Percentiles rank a stretch among this genome's conserved stretches.
phyloP scores from a whole-genome alignment of 441 rosid genomes.

The Gossypium davidsonii region DNA sequence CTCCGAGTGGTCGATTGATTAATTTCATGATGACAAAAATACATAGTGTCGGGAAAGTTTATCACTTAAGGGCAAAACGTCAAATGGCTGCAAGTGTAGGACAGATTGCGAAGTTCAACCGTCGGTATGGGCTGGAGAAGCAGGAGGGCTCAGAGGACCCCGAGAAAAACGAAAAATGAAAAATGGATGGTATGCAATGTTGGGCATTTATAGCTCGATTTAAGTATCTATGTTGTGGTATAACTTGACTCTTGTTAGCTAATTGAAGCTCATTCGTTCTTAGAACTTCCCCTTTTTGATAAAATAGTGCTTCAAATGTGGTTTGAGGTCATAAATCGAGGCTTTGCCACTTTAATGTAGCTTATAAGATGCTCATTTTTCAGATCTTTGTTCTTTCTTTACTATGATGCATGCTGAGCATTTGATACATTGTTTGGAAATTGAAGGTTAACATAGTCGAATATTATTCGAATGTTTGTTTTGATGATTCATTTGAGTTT shows the following conservation, averaged over 20 bases:
- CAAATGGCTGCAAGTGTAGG: conserved; percentile 82
- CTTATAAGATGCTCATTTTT: neutral
- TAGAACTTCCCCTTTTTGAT: neutral
- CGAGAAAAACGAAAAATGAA: conserved; percentile 39
- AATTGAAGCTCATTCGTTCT: neutral
- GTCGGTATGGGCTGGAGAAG: conserved; percentile 62
- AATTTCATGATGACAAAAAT: conserved; percentile 84
- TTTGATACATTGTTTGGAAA: neutral
- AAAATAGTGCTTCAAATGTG: neutral
- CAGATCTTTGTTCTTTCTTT: neutral
- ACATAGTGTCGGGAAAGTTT: conserved; percentile 73
- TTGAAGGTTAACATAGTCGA: neutral
- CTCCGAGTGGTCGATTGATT: conserved; percentile 84
- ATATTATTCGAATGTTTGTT: neutral
- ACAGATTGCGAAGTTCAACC: conserved; percentile 77
- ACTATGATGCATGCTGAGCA: neutral
- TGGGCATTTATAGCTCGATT: neutral
- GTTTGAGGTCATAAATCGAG: neutral
- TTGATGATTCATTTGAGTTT: neutral
- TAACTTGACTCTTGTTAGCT: neutral
- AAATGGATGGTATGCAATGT: neutral
- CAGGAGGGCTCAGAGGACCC: conserved; percentile 37
- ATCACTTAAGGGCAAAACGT: conserved; percentile 81
- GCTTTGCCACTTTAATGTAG: neutral
- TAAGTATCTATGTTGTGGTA: neutral